Conservation (phyloP, 2,329 filamentous ascomycete genomes). For the Magnaporthales sp. region DNA sequence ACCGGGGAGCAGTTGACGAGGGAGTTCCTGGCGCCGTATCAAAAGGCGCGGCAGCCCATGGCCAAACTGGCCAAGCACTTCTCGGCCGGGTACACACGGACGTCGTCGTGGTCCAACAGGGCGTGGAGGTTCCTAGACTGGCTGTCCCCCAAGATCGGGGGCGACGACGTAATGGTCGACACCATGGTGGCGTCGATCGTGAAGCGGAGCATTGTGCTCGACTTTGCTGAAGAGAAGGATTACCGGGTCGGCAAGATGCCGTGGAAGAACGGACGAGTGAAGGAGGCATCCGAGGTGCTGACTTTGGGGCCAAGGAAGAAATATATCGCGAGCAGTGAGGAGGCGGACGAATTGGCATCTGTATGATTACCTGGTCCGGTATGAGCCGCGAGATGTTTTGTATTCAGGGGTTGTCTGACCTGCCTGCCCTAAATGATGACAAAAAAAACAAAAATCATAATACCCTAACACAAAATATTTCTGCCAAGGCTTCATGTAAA, state of each 20-base stretch:
- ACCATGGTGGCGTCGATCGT: slow-evolving; percentile 6
- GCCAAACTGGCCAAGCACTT: background rate
- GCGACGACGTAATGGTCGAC: slow-evolving; percentile 1
- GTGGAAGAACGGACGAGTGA: background rate
- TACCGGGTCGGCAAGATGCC: slow-evolving; percentile 3
- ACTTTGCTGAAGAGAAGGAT: slow-evolving; percentile 4
- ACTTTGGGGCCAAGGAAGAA: background rate
- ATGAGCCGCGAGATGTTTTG: background rate
- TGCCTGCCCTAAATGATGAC: background rate
- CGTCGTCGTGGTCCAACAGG: slow-evolving; percentile 6
- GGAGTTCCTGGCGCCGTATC: slow-evolving; percentile 5
- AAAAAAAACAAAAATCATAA: background rate
- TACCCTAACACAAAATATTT: background rate
- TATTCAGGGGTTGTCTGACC: background rate
- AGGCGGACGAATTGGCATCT: background rate
- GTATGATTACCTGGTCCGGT: background rate
- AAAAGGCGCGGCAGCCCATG: background rate
- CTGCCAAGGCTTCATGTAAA: too few relatives aligned
- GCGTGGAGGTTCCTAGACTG: slow-evolving; percentile 7
- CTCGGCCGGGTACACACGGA: slow-evolving; percentile 6
- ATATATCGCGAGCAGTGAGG: background rate
- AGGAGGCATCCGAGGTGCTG: background rate
- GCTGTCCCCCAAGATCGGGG: slow-evolving; percentile 5
- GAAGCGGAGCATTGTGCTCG: slow-evolving; percentile 7
- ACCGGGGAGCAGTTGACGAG: background rate